Evolutionary conservation across 345 rosid species (phyloP), one percentile per base, ranked within the genome.

Genomic region (Eucalyptus dawsonii): DNA sequence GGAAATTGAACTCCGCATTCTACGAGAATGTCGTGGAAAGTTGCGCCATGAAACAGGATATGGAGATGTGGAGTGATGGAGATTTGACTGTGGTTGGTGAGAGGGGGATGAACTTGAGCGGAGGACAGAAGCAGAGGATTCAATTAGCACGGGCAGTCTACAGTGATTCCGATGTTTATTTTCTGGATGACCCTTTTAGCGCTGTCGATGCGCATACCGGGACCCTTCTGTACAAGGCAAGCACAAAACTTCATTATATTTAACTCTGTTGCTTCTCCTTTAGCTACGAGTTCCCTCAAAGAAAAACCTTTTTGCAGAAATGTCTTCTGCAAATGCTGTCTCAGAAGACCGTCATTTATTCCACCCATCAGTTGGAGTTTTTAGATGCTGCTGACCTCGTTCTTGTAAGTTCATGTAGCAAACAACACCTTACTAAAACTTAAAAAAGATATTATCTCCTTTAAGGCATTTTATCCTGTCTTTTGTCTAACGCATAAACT

Each of bases 81-180:
- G 99, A 97, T 91, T 90, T 92, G 91, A 94, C 94, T 31, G 91
- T 93, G 45, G 92, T 96, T 44, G 99, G 99, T 42, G 98, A 97
- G 92, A 95, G 97, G 92, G 98, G 99, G 86, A 92, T 95, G 83
- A 97, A 96, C 92, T 91, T 97, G 54, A 97, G 99, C 67, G 99
- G 99, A 54, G 88, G 88, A 87, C 88, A 87, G 29, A 87, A 87
- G 88, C 67, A 90, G 88, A 89, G 92, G 87, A 88, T 92, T 88
- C 93, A 92, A 86, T 90, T 92, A 27, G 94, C 94, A 27, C 89
- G 94, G 58, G 92, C 93, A 83, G 89, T 91, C 17, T 92, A 91
- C 24, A 90, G 89, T 31, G 54, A 86, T 49, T 91, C 92, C 7
- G 92, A 92, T 86, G 91, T 92, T 89, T 92, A 89, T 88, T 58